These are phyloP conservation scores for Candida koratica DNA, from an alignment of 805 yeast genomes.

Conservation along the genomic window DNA sequence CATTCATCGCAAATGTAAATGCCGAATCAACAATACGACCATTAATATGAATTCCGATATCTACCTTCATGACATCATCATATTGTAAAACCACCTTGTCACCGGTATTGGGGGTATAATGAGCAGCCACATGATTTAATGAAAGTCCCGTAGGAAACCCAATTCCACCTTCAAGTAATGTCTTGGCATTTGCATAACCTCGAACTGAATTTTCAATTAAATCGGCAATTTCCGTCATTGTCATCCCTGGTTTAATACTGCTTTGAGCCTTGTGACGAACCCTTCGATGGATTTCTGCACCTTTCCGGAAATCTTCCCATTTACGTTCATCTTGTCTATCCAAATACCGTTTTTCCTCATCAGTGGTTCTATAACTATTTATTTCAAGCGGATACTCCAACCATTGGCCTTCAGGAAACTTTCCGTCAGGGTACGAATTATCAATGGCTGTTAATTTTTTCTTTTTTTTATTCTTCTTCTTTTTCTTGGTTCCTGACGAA, in stretches of 20 bases:
- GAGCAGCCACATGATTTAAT: slow-evolving; percentile 92
- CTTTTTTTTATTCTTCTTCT: slow-evolving; percentile 50
- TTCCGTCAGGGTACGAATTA: slow-evolving; percentile 62
- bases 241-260: slow-evolving; percentile 83
- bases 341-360: slow-evolving; percentile 78
- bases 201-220: slow-evolving; percentile 82
- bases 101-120: slow-evolving; percentile 94
- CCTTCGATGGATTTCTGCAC: slow-evolving; percentile 92
- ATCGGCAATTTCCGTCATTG: slow-evolving; percentile 86
- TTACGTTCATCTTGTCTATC: slow-evolving; percentile 58
- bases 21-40: slow-evolving; percentile 95
- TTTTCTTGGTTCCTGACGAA: slow-evolving; percentile 20
- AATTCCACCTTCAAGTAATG: slow-evolving; percentile 69
- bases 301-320: slow-evolving; percentile 91
- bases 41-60: slow-evolving; percentile 93
- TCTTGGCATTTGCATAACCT: slow-evolving; percentile 63
- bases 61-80: slow-evolving; percentile 95
- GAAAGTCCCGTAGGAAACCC: slow-evolving; percentile 99
- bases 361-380: slow-evolving; percentile 69
- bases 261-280: slow-evolving; percentile 78
- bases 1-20: slow-evolving; percentile 84
- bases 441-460: slow-evolving; percentile 60
- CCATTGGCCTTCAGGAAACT: slow-evolving; percentile 87
- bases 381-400: slow-evolving; percentile 67
- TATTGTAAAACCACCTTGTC: slow-evolving; percentile 76